Evolutionary conservation across 108 stramenopile species (phyloP).

Genomic region (Fragilaria crotonensis): DNA sequence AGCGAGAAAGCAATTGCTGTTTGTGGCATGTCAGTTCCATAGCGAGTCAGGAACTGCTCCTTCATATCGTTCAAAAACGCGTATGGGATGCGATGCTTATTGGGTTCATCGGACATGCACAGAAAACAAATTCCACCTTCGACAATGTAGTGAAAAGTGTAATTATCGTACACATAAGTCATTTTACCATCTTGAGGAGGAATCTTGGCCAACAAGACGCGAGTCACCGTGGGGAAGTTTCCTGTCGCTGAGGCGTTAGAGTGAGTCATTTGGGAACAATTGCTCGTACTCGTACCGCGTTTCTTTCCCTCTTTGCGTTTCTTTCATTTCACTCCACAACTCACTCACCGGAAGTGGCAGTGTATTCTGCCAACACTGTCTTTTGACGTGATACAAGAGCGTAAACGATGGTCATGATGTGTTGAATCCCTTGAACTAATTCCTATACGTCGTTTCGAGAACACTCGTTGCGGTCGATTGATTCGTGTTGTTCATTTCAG

Average conservation of each 20-base stretch:
- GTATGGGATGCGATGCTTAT: conserved; percentile 90
- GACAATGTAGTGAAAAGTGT: conserved; percentile 88
- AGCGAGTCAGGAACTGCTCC: conserved; percentile 63
- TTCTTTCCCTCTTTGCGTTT: too few species aligned
- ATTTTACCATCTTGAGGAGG: conserved; percentile 77
- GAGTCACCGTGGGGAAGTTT: conserved; percentile 98
- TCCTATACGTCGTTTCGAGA: too few species aligned
- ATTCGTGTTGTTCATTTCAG: too few species aligned
- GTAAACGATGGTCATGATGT: conserved; percentile 86
- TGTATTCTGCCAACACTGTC: conserved; percentile 94
- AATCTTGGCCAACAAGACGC: conserved; percentile 93
- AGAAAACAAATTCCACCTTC: conserved; percentile 90
- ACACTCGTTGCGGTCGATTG: too few species aligned
- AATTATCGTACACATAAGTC: conserved; percentile 70
- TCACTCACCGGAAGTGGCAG: conserved; percentile 77
- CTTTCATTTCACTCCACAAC: too few species aligned
- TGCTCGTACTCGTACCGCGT: background rate
- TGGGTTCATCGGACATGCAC: conserved; percentile 90
- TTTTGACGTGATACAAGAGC: conserved; percentile 93
- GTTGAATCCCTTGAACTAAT: too few species aligned
- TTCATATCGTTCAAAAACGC: conserved; percentile 93
- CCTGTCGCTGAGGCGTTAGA: conserved; percentile 75
- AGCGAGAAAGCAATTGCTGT: conserved; percentile 91
- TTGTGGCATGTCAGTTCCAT: conserved; percentile 73
- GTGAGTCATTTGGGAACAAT: conserved; percentile 6